Evolutionary conservation across 805 yeast species (phyloP), one percentile per base, ranked within the genome.

Genomic region (Cephaloascus fragrans): DNA sequence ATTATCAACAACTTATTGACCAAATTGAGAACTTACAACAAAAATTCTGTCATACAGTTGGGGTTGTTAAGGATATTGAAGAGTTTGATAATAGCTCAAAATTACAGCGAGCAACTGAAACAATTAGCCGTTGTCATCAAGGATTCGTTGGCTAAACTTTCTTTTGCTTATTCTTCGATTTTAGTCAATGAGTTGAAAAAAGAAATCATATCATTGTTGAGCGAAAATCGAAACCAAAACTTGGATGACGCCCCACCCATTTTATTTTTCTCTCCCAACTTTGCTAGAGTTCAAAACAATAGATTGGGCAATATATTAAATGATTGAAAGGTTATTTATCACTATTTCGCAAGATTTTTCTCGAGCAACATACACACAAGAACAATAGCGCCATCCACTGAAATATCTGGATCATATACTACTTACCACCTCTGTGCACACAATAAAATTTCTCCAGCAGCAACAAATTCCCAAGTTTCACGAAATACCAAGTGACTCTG

Each of bases 31-130:
- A 38, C 43, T 4, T 51, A 59, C 42, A 43, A 43, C 36, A 59
- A 54, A 44, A 58, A 57, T 31, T 56, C 71, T 1, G 71, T 64
- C 3, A 58, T 62, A 3, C 68, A 59, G 45, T 52, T 67, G 41
- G 50, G 57, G 12, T 49, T 65, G 29, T 52, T 66, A 26, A 52
- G 58, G 38, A 54, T 62, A 6, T 14, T 31, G n/a, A 31, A 31
- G 15, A 31, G 18, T 31, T 31, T 31, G n/a, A 31, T 31, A 31
- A n/a, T 31, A 6, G 33, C 33, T n/a, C 33, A 31, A 14, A 16
- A 31, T 31, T 6, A 16, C 6, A n/a, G 18, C 15, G 33, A 31
- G 18, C 17, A 31, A 16, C 33, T 31, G 6, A 31, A 31, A 16
- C 18, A n/a, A 16, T 8, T n/a, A n/a, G 8, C 33, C n/a, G 33